Evolutionary conservation across 768 basidiomycete genomes (phyloP).

Genomic region (Tremella fuciformis): DNA sequence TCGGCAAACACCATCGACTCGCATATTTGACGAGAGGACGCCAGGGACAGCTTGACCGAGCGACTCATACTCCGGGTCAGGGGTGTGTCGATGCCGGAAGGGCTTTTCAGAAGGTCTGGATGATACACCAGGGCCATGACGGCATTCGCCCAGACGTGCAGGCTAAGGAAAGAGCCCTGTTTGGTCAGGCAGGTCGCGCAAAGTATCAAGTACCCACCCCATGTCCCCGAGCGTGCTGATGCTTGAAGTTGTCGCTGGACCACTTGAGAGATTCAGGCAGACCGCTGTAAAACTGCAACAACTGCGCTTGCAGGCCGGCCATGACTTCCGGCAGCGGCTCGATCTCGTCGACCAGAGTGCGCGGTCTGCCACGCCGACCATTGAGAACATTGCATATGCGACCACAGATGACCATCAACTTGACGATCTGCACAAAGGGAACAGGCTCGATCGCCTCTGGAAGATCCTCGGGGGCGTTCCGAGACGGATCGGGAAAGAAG

Average conservation of each 20-base stretch:
- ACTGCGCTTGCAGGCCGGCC: constrained; percentile 40
- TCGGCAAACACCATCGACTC: constrained; percentile 50
- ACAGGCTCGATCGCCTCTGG: constrained; percentile 39
- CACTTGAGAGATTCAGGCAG: constrained; percentile 44
- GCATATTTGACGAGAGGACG: constrained; percentile 45
- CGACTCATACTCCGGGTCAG: constrained; percentile 42
- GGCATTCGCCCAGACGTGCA: constrained; percentile 46
- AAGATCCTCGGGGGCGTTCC: constrained; percentile 24
- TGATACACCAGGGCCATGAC: constrained; percentile 47
- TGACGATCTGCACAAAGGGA: constrained; percentile 47
- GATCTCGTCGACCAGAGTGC: constrained; percentile 36
- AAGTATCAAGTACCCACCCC: too few relatives aligned
- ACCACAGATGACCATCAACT: constrained; percentile 49
- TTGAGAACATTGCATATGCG: constrained; percentile 47
- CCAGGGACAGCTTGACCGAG: constrained; percentile 40
- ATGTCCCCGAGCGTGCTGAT: constrained; percentile 37
- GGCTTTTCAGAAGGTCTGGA: constrained; percentile 44
- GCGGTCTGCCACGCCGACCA: constrained; percentile 38
- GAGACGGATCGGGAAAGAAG: constrained; percentile 44
- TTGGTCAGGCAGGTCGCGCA: too few relatives aligned
- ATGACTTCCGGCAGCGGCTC: constrained; percentile 38
- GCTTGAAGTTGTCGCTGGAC: constrained; percentile 48
- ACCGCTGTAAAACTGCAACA: constrained; percentile 40
- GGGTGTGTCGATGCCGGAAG: constrained; percentile 46
- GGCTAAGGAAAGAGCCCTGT: constrained; percentile 33